phyloP scores from a whole-genome alignment of 768 basidiomycete genomes.

The Lyophyllum atratum region DNA sequence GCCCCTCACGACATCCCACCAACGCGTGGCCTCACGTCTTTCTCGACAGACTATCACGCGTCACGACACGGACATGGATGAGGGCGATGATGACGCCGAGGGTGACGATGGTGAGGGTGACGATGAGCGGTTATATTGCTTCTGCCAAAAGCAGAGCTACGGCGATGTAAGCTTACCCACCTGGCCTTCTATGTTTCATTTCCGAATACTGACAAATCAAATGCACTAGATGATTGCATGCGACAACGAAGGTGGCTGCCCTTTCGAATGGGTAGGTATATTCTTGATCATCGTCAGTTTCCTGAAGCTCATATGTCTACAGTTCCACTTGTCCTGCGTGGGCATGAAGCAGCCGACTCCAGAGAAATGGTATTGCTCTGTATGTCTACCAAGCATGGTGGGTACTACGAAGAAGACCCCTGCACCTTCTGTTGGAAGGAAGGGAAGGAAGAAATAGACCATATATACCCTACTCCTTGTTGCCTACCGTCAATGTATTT shows the following conservation, averaged over 20 bases:
- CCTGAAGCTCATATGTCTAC: neutral
- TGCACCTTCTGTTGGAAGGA: constrained; percentile 25
- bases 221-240: constrained; percentile 65
- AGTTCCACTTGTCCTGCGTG: constrained; percentile 69
- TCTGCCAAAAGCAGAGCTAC: constrained; percentile 52
- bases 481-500: neutral
- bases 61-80: constrained; percentile 35
- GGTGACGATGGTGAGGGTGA: constrained; percentile 45
- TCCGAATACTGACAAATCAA: neutral
- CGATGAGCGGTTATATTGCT: constrained; percentile 51
- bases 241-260: constrained; percentile 64
- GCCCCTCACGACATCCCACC: constrained; percentile 26
- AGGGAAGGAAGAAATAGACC: constrained; percentile 24
- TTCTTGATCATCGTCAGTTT: neutral
- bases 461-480: neutral
- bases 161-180: constrained; percentile 42
- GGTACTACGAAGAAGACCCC: constrained; percentile 19
- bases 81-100: constrained; percentile 43
- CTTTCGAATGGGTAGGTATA: constrained; percentile 66
- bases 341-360: constrained; percentile 49
- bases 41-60: constrained; percentile 43
- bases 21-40: constrained; percentile 46
- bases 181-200: constrained; percentile 1
- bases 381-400: constrained; percentile 37
- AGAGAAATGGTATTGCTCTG: constrained; percentile 59